A percentile compares a stretch with the other conserved stretches of the same genome.
phyloP scores from a whole-genome alignment of 2,329 filamentous ascomycete genomes.

The Pseudogymnoascus pannorum region DNA sequence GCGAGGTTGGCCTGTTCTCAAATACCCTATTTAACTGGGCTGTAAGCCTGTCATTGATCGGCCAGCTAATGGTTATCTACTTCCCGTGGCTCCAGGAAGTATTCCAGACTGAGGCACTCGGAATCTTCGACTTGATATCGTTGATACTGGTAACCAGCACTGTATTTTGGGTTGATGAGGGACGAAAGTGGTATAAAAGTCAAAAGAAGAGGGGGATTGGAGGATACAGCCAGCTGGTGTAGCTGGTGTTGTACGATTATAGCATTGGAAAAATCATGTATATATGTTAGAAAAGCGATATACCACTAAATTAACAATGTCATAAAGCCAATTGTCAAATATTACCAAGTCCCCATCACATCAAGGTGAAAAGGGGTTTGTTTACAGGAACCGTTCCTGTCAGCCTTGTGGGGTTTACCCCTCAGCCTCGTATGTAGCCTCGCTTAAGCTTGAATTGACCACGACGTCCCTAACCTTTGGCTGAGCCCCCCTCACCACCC shows the following conservation, averaged over 20 bases:
- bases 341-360: neutral
- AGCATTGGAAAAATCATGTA: neutral
- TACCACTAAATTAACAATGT: neutral
- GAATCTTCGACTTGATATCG: conserved; percentile 63
- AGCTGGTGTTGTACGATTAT: conserved; percentile 2
- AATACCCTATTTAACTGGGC: conserved; percentile 98
- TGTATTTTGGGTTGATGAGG: conserved; percentile 94
- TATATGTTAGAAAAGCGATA: conserved; percentile 7
- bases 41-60: conserved; percentile 73
- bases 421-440: conserved; percentile 7
- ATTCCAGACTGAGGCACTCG: conserved; percentile 88
- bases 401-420: neutral
- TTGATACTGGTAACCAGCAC: conserved; percentile 72
- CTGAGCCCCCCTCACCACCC: neutral
- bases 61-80: conserved; percentile 88
- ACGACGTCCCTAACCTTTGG: neutral
- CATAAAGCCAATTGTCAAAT: neutral
- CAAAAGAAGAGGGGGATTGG: conserved; percentile 46
- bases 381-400: neutral
- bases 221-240: conserved; percentile 63
- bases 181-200: conserved; percentile 69
- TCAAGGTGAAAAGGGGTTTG: neutral
- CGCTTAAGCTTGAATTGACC: conserved; percentile 8
- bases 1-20: conserved; percentile 73
- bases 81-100: conserved; percentile 88